Evolutionary conservation across 2,329 filamentous ascomycete species (phyloP), one percentile per base, ranked within the genome.

Genomic region (Penicillium brevicompactum): DNA sequence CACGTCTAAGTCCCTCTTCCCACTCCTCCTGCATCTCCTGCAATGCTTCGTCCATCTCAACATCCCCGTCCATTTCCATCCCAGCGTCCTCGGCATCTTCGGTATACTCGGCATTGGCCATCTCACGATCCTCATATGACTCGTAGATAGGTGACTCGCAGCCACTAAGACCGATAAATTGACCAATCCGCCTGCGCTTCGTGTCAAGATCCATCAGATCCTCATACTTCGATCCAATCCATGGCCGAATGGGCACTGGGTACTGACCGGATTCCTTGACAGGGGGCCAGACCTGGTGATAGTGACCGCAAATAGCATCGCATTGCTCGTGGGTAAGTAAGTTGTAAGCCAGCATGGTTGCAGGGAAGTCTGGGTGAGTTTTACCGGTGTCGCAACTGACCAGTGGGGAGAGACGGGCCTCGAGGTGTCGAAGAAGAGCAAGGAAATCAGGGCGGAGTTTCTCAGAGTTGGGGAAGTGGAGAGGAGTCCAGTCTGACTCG

Each of bases 141-240:
- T 30, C 38, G n/a, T 30, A 18, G 3, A 52, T 50, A 5, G 72
- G 67, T 38, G 66, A 68, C 48, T 74, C 70, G 53, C 73, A 74
- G 9, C 70, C 75, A 34, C 61, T 49, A 18, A 79, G 55, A 11
- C 77, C 77, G 54, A 78, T 76, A 56, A 79, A 79, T 6, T 68
- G 59, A 1, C 76, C 77, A 42, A 76, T 75, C n/a, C 76, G 60
- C 2, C 72, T 56, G 7, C 76, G 56, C 62, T 78, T 78, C 0
- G 67, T 74, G 11, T 72, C 63, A 3, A 78, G 51, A 51, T 70
- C 67, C 2, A 73, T 60, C 2, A 52, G 40, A 1, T 22, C 6
- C 43, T 68, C 66, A 1, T 52, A 40, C 0, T 40, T 38, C 1
- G 62, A 63, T 0, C 67, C 69, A 3, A 75, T 46, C 72, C 74